These are phyloP conservation scores for Nicotiana noctiflora DNA, from an alignment of 257 asterid species.

Conservation along the genomic window DNA sequence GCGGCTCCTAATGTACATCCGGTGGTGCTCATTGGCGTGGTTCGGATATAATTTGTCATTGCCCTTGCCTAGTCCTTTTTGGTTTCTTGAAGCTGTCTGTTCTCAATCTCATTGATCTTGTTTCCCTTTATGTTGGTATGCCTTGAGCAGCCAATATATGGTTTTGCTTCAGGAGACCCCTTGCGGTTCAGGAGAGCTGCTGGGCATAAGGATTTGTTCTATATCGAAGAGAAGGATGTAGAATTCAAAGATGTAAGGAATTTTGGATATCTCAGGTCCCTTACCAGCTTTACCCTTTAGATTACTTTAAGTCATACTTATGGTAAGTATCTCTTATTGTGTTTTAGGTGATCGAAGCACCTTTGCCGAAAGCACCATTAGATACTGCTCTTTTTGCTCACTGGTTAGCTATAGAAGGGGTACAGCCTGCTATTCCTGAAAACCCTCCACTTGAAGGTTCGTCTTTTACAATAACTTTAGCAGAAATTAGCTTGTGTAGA, in stretches of 20 bases:
- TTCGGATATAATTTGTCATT: background rate
- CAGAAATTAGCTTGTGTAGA: background rate
- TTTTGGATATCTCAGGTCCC: background rate
- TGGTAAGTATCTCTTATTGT: constrained; percentile 6
- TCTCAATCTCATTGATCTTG: background rate
- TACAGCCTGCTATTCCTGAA: constrained; percentile 96
- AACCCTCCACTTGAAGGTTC: constrained; percentile 87
- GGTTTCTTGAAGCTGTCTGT: background rate
- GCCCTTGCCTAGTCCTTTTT: background rate
- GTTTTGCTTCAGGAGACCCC: constrained; percentile 89
- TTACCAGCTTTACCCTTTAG: background rate
- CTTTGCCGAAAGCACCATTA: constrained; percentile 87
- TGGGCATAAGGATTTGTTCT: constrained; percentile 90
- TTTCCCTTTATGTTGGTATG: background rate
- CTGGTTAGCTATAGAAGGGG: constrained; percentile 96
- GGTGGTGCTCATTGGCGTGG: background rate
- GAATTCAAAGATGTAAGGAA: constrained; percentile 84
- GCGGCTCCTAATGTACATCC: background rate
- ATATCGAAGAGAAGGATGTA: constrained; percentile 77
- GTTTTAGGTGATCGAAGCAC: constrained; percentile 85
- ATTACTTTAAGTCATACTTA: constrained; percentile 3
- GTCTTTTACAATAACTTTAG: constrained; percentile 12
- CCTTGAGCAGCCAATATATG: constrained; percentile 67
- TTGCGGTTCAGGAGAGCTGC: constrained; percentile 82
- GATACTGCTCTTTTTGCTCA: constrained; percentile 78